These are phyloP conservation scores for Xylariaceae sp. DNA, from an alignment of 2,329 filamentous ascomycete genomes.

Conservation along the genomic window DNA sequence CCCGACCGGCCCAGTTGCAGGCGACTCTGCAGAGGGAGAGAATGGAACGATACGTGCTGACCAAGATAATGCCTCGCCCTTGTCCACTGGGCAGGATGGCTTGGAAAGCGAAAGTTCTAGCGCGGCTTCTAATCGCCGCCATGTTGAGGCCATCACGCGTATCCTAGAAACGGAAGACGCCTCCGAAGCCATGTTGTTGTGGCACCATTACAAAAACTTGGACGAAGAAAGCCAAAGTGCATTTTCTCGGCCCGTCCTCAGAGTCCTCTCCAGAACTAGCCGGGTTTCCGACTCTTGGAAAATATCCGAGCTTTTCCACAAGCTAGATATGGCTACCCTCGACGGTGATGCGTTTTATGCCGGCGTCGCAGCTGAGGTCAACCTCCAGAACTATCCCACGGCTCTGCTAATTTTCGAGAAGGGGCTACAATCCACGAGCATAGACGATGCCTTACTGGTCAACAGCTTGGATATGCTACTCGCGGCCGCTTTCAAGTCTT, in stretches of 20 bases:
- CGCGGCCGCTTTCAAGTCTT: slow-evolving; percentile 35
- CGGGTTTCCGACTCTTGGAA: slow-evolving; percentile 42
- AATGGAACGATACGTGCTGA: not conserved
- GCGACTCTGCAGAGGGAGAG: not conserved
- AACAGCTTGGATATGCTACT: slow-evolving; percentile 43
- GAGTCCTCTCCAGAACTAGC: slow-evolving; percentile 40
- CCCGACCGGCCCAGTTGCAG: not conserved
- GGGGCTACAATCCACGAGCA: slow-evolving; percentile 30
- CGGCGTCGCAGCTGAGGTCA: slow-evolving; percentile 40
- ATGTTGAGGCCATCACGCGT: slow-evolving; percentile 18
- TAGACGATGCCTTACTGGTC: slow-evolving; percentile 29
- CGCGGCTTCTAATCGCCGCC: slow-evolving; percentile 1
- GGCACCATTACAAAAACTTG: slow-evolving; percentile 40
- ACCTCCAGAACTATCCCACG: slow-evolving; percentile 34
- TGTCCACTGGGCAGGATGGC: not conserved
- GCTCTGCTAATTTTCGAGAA: slow-evolving; percentile 39
- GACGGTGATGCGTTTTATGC: slow-evolving; percentile 37
- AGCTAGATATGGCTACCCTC: slow-evolving; percentile 37
- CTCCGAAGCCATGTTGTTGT: slow-evolving; percentile 36
- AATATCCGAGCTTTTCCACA: slow-evolving; percentile 41
- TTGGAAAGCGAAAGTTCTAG: not conserved
- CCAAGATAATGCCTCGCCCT: not conserved
- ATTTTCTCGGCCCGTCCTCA: slow-evolving; percentile 34
- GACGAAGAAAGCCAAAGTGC: slow-evolving; percentile 28
- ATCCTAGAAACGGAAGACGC: slow-evolving; percentile 19